Evolutionary conservation across 1,284 basidiomycete genomes (phyloP).

Genomic region (Irpex lacteus): DNA sequence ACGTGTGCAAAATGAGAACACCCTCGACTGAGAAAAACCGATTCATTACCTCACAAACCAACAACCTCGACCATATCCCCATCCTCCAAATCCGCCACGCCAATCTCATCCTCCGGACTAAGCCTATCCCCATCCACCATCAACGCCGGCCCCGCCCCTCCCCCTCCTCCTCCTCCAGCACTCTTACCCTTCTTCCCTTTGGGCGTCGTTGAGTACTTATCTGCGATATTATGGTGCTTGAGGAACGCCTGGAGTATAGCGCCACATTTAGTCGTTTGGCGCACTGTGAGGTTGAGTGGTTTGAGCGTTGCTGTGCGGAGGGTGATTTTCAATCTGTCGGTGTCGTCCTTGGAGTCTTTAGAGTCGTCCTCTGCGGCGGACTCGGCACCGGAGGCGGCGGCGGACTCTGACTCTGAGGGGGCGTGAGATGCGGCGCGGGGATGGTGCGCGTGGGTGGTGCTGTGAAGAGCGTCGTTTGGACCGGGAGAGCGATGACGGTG

Average conservation of each 20-base stretch:
- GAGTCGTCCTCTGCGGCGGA: conserved; percentile 23
- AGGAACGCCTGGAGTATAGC: conserved; percentile 70
- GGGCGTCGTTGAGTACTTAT: conserved; percentile 51
- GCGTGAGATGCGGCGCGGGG: no score
- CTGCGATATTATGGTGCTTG: conserved; percentile 56
- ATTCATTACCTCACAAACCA: conserved; percentile 44
- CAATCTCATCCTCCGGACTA: conserved; percentile 52
- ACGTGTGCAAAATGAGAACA: no score
- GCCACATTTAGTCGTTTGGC: conserved; percentile 69
- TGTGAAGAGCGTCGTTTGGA: conserved; percentile 16
- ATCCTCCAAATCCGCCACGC: conserved; percentile 67
- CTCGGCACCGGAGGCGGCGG: conserved; percentile 21
- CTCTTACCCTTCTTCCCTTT: not conserved
- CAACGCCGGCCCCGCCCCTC: conserved; percentile 38
- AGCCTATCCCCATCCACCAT: conserved; percentile 70
- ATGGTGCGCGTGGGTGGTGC: not conserved
- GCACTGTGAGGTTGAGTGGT: conserved; percentile 62
- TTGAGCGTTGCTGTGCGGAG: conserved; percentile 56
- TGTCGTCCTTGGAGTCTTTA: conserved; percentile 32
- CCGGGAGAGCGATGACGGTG: conserved; percentile 29
- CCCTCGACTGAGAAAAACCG: no score
- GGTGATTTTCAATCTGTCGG: conserved; percentile 58
- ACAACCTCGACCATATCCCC: conserved; percentile 74
- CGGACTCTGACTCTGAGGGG: not conserved
- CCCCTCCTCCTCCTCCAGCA: conserved; percentile 19